Evolutionary conservation across 805 yeast species (phyloP).

Genomic region (Peterozyma xylosa): DNA sequence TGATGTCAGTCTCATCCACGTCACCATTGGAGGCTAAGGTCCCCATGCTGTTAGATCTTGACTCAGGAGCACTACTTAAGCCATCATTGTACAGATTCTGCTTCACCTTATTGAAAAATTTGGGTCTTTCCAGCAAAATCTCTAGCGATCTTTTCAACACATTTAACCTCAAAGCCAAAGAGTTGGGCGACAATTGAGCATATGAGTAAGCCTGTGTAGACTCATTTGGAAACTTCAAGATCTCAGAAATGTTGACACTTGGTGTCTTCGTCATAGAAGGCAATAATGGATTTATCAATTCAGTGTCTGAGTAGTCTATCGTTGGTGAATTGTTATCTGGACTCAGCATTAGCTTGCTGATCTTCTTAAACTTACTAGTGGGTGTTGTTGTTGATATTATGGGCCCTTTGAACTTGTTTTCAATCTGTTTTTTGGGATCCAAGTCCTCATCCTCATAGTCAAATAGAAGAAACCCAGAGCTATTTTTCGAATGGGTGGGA

Average conservation of each 20-base stretch:
- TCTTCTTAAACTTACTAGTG: too few species aligned
- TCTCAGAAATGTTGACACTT: conserved; percentile 20
- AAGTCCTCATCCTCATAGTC: too few species aligned
- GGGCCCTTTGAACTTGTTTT: too few species aligned
- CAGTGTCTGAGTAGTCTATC: neutral
- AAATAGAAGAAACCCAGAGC: too few species aligned
- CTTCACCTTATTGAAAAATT: conserved; percentile 22
- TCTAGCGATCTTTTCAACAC: conserved; percentile 73
- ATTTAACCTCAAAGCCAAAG: conserved; percentile 66
- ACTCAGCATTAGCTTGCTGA: too few species aligned
- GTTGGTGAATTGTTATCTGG: neutral
- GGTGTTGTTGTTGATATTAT: too few species aligned
- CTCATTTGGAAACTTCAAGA: conserved; percentile 63
- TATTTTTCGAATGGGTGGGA: too few species aligned
- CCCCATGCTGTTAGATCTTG: neutral
- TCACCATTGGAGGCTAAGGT: neutral
- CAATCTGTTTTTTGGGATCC: too few species aligned
- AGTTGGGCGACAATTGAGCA: conserved; percentile 74
- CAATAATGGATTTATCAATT: conserved; percentile 1
- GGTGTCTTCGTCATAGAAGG: neutral
- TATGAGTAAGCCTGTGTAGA: conserved; percentile 83
- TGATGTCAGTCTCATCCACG: neutral
- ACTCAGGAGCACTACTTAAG: conserved; percentile 4
- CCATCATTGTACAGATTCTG: conserved; percentile 16
- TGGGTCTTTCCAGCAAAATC: conserved; percentile 61